Percentiles rank a stretch among this genome's conserved stretches.
Evolutionary conservation across 2,329 filamentous ascomycete genomes (phyloP).

Genomic region (Torrubiellomyces zombiae): DNA sequence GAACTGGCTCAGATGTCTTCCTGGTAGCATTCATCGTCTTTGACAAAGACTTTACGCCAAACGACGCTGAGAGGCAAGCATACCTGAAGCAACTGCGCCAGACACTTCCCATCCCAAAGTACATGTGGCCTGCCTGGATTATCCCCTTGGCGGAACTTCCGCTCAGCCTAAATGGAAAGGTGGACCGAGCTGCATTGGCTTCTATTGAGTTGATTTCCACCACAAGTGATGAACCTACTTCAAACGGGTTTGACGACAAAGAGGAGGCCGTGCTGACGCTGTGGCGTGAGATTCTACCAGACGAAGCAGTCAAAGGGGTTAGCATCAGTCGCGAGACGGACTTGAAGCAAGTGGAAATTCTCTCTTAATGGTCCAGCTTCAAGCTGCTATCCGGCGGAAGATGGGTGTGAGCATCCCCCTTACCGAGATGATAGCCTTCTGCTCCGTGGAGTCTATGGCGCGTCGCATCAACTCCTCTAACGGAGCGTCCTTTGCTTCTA

Average conservation of each 20-base stretch:
- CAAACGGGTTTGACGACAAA: too few relatives aligned
- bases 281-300: conserved; percentile 6
- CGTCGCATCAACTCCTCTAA: too few relatives aligned
- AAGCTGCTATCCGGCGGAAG: conserved; percentile 9
- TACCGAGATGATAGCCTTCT: too few relatives aligned
- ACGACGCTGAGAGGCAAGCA: too few relatives aligned
- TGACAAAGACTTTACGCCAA: neutral
- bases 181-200: too few relatives aligned
- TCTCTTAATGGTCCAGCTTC: conserved; percentile 20
- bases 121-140: conserved; percentile 3
- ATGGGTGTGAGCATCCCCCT: conserved; percentile 17
- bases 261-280: conserved; percentile 2
- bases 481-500: too few relatives aligned
- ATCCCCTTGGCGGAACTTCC: conserved; percentile 2
- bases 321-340: conserved; percentile 1
- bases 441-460: too few relatives aligned
- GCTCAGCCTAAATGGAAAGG: conserved; percentile 1
- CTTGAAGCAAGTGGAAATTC: too few relatives aligned
- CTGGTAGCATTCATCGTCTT: conserved; percentile 13
- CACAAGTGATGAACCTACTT: too few relatives aligned
- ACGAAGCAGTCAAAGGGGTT: too few relatives aligned
- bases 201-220: too few relatives aligned
- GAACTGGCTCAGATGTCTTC: conserved; percentile 6
- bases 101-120: conserved; percentile 1
- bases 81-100: neutral